A percentile compares a stretch with the other conserved stretches of the same genome.
Evolutionary conservation across 1,284 basidiomycete species (phyloP).

Genomic region (Papiliotrema fonsecae): DNA sequence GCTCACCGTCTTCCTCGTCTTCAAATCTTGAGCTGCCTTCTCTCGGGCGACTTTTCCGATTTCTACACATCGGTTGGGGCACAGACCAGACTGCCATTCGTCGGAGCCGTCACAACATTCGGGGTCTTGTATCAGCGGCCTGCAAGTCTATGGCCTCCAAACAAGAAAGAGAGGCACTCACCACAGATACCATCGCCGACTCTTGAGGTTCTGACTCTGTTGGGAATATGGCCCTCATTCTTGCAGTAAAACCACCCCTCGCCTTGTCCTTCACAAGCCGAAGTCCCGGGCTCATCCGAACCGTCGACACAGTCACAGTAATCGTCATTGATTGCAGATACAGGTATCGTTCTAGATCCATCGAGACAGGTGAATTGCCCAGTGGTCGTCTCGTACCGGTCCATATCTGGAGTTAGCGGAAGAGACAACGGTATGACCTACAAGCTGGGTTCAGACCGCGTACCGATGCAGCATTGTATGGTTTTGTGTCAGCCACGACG

Average conservation of each 20-base stretch:
- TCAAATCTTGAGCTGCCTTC: conserved; percentile 64
- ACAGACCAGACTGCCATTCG: conserved; percentile 65
- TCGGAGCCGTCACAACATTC: conserved; percentile 99
- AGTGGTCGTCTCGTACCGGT: conserved; percentile 15
- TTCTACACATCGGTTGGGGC: conserved; percentile 71
- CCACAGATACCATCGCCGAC: conserved; percentile 96
- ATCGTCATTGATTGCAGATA: conserved; percentile 83
- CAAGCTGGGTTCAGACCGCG: conserved; percentile 27
- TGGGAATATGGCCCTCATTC: conserved; percentile 84
- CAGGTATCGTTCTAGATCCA: conserved; percentile 50
- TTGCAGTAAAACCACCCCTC: conserved; percentile 75
- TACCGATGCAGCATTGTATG: conserved; percentile 11
- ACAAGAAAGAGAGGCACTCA: conserved; percentile 54
- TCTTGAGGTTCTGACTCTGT: conserved; percentile 68
- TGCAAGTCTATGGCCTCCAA: no score
- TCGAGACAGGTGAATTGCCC: conserved; percentile 41
- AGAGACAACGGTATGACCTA: conserved; percentile 8
- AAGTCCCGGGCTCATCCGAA: conserved; percentile 89
- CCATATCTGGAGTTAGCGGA: conserved; percentile 16
- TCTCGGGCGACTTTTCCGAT: conserved; percentile 67
- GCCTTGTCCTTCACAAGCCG: conserved; percentile 61
- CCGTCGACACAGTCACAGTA: conserved; percentile 92
- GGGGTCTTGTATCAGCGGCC: conserved; percentile 57
- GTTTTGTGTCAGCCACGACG: conserved; percentile 6
- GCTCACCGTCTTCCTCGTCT: conserved; percentile 71